phyloP scores from a whole-genome alignment of 768 basidiomycete genomes.

The Leccinum disarticulatum region DNA sequence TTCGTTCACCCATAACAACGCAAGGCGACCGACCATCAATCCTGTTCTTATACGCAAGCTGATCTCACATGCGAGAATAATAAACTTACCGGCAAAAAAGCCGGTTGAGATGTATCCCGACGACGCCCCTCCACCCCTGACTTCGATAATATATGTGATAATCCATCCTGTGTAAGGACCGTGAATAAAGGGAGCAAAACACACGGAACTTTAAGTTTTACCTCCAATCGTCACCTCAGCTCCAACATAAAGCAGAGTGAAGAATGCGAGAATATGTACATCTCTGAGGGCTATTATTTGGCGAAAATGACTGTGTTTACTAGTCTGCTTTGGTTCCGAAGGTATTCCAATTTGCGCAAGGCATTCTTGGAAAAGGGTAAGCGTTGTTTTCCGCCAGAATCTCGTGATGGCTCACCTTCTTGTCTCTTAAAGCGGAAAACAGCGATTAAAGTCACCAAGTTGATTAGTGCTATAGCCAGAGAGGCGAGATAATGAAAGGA shows the following conservation, averaged over 20 bases:
- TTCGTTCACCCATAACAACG: slow-evolving; percentile 29
- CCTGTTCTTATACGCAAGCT: slow-evolving; percentile 13
- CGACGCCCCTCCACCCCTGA: slow-evolving; percentile 43
- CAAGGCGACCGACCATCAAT: slow-evolving; percentile 31
- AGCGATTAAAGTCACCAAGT: slow-evolving; percentile 45
- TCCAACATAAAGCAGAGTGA: slow-evolving; percentile 49
- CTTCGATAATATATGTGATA: slow-evolving; percentile 52
- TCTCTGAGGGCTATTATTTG: slow-evolving; percentile 44
- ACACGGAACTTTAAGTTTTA: slow-evolving; percentile 12
- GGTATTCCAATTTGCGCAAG: slow-evolving; percentile 37
- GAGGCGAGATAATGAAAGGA: slow-evolving; percentile 49
- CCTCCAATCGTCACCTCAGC: slow-evolving; percentile 53
- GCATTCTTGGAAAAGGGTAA: slow-evolving; percentile 31
- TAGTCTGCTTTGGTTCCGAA: slow-evolving; percentile 20
- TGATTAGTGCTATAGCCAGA: slow-evolving; percentile 61
- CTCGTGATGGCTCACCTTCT: slow-evolving; percentile 45
- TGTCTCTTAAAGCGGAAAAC: slow-evolving; percentile 69
- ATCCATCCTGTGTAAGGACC: slow-evolving; percentile 53
- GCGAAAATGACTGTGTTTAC: slow-evolving; percentile 40
- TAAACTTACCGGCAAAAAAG: slow-evolving; percentile 30
- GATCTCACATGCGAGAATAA: neutral
- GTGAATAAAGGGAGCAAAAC: neutral
- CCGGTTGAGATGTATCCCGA: slow-evolving; percentile 49
- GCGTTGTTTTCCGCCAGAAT: neutral
- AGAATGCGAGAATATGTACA: slow-evolving; percentile 48